These are phyloP conservation scores for Xylaria sp. DNA, from an alignment of 2,329 filamentous ascomycete genomes.

Conservation along the genomic window DNA sequence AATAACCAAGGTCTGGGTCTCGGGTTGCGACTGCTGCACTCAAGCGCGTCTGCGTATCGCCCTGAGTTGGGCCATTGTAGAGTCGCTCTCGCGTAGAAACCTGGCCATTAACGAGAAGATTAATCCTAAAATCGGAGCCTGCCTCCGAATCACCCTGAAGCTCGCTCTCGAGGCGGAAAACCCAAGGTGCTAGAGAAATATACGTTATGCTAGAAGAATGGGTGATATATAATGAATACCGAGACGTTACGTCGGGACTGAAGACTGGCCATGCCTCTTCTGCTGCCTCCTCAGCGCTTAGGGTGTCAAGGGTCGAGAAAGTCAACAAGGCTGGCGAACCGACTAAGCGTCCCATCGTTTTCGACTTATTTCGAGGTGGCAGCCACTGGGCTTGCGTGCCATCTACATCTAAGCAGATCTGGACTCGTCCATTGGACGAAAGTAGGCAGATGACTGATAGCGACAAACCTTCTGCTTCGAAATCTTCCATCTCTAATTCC, in stretches of 20 bases:
- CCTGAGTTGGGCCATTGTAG: slow-evolving; percentile 62
- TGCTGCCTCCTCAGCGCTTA: slow-evolving; percentile 64
- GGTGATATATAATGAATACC: slow-evolving; percentile 72
- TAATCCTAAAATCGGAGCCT: slow-evolving; percentile 70
- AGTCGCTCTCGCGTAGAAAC: slow-evolving; percentile 67
- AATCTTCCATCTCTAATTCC: slow-evolving; percentile 67
- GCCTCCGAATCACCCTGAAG: slow-evolving; percentile 65
- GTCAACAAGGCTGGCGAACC: slow-evolving; percentile 64
- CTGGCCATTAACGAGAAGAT: slow-evolving; percentile 68
- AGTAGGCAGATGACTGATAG: slow-evolving; percentile 69
- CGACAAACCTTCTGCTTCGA: slow-evolving; percentile 69
- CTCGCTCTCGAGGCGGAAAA: slow-evolving; percentile 72
- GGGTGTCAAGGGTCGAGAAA: slow-evolving; percentile 72
- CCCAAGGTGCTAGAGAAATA: slow-evolving; percentile 70
- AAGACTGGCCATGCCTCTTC: slow-evolving; percentile 72
- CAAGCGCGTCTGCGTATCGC: slow-evolving; percentile 60
- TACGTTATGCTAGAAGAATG: slow-evolving; percentile 70
- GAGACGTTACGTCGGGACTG: slow-evolving; percentile 68
- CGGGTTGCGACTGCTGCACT: slow-evolving; percentile 65
- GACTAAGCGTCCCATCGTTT: slow-evolving; percentile 53
- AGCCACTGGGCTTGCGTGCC: slow-evolving; percentile 75
- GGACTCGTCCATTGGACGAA: slow-evolving; percentile 69
- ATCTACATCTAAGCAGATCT: slow-evolving; percentile 70
- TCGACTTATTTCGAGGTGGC: slow-evolving; percentile 65
- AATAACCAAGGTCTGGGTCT: slow-evolving; percentile 73